A percentile compares a stretch with the other conserved stretches of the same genome.
These are phyloP conservation scores for Botrytis fragariae DNA, from an alignment of 2,329 filamentous ascomycete genomes.

Conservation along the genomic window DNA sequence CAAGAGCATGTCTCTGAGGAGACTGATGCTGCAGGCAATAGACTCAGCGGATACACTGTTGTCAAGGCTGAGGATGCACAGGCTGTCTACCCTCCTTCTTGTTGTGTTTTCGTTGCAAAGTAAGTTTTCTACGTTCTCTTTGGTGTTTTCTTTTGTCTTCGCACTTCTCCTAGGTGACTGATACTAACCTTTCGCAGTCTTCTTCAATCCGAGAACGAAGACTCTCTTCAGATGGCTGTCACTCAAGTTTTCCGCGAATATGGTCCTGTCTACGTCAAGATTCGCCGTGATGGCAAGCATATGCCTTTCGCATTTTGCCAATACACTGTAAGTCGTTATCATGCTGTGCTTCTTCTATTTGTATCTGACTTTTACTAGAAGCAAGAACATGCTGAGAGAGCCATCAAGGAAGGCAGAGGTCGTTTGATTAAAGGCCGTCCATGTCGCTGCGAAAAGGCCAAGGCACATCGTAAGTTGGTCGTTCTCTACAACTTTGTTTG, in stretches of 20 bases:
- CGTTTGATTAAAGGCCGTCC: constrained; percentile 53
- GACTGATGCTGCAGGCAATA: constrained; percentile 6
- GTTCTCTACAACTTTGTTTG: background rate
- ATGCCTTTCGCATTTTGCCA: constrained; percentile 67
- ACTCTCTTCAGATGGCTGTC: constrained; percentile 51
- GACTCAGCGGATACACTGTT: constrained; percentile 17
- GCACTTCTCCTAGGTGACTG: background rate
- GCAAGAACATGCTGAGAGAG: constrained; percentile 48
- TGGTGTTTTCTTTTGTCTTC: background rate
- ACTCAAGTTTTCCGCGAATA: constrained; percentile 52
- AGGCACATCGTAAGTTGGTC: constrained; percentile 52
- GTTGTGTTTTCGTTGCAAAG: constrained; percentile 67
- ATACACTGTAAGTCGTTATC: constrained; percentile 52
- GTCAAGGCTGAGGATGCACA: constrained; percentile 35
- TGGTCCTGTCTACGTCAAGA: constrained; percentile 61
- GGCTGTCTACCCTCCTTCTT: constrained; percentile 45
- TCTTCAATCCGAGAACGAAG: constrained; percentile 49
- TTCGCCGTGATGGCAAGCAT: constrained; percentile 55
- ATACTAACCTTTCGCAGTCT: constrained; percentile 43
- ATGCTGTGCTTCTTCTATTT: background rate
- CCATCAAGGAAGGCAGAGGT: constrained; percentile 49
- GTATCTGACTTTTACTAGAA: constrained; percentile 43
- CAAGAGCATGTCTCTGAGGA: constrained; percentile 24
- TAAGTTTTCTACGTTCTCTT: constrained; percentile 42
- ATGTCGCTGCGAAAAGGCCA: constrained; percentile 59